Evolutionary conservation across 176 grass and related monocot genomes (phyloP).

Genomic region (Rhynchospora tenuis): DNA sequence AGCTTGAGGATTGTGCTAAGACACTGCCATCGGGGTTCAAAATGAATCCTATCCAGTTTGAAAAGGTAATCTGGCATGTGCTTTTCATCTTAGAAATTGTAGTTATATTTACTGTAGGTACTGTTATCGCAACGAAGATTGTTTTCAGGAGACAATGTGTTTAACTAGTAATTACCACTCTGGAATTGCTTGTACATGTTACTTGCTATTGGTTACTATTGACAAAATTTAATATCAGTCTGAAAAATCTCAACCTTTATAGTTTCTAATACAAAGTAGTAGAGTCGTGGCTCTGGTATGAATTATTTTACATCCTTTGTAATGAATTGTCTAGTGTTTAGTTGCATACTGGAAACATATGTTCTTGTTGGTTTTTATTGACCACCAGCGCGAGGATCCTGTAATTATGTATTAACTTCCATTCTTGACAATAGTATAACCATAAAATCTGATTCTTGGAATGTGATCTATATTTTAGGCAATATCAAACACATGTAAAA

Average conservation of each 20-base stretch:
- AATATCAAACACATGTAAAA: background rate
- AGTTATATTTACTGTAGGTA: background rate
- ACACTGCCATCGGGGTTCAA: slow-evolving; percentile 42
- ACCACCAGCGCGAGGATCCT: background rate
- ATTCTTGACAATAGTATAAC: background rate
- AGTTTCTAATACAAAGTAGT: background rate
- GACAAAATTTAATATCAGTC: background rate
- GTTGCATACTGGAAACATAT: background rate
- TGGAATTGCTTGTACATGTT: background rate
- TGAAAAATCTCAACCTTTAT: background rate
- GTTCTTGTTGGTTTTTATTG: background rate
- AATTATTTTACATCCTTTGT: background rate
- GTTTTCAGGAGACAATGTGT: background rate
- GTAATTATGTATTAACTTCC: background rate
- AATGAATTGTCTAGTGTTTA: background rate
- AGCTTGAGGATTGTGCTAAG: slow-evolving; percentile 59
- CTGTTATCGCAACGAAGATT: background rate
- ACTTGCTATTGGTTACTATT: background rate
- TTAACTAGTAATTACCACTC: background rate
- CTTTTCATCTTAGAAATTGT: background rate
- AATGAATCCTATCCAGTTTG: slow-evolving; percentile 74
- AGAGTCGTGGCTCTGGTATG: background rate
- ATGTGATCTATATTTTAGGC: background rate
- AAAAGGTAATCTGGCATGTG: slow-evolving; percentile 43
- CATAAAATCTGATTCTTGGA: background rate